Conservation (phyloP, 169 alveolate species). For the Plasmodium cynomolgi region DNA sequence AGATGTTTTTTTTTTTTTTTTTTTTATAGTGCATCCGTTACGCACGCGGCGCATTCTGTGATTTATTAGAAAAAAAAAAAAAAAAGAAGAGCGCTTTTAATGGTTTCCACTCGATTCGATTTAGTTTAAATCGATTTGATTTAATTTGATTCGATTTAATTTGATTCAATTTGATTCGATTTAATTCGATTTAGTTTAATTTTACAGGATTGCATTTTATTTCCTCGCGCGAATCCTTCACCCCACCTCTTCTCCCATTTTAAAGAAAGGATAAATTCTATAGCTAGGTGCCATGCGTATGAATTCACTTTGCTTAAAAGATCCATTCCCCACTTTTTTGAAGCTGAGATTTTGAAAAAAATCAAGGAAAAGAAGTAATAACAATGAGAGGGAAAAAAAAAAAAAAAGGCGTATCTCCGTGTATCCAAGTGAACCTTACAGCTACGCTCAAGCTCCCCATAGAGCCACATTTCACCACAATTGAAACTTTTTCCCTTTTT, state of each 20-base stretch:
- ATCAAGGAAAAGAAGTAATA: neutral
- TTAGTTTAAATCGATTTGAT: neutral
- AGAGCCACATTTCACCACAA: neutral
- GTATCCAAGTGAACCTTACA: neutral
- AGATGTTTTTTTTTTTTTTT: neutral
- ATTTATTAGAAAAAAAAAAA: neutral
- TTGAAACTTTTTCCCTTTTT: neutral
- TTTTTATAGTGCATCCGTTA: neutral
- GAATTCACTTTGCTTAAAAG: neutral
- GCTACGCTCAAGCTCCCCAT: neutral
- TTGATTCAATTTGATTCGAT: neutral
- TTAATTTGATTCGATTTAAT: neutral
- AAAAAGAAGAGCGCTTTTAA: neutral
- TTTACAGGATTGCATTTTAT: neutral
- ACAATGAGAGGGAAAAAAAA: neutral
- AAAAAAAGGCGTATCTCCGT: neutral
- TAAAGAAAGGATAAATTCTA: neutral
- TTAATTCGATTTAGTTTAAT: neutral
- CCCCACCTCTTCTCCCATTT: neutral
- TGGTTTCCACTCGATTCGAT: neutral
- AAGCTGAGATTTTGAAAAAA: neutral
- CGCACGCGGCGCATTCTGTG: neutral
- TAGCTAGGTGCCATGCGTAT: neutral
- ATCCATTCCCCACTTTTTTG: neutral
- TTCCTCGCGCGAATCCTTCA: neutral